A percentile compares a stretch with the other conserved stretches of the same genome.
phyloP scores from a whole-genome alignment of 108 stramenopile species.

The Ochromonas danica region DNA sequence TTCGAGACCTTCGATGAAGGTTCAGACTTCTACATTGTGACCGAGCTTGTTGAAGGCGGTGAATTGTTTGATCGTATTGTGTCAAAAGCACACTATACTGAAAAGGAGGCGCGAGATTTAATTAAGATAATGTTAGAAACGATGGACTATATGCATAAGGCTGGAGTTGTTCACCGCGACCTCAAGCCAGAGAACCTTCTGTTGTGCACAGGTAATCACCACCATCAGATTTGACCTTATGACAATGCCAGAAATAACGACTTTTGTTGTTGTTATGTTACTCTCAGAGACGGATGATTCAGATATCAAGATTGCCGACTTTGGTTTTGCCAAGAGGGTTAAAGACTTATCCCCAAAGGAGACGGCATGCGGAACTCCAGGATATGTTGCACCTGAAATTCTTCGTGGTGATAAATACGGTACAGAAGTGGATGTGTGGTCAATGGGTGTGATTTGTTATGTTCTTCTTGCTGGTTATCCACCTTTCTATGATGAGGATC shows the following conservation, averaged over 20 bases:
- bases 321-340: slow-evolving; percentile 82
- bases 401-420: slow-evolving; percentile 30
- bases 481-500: slow-evolving; percentile 38
- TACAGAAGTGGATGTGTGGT: slow-evolving; percentile 31
- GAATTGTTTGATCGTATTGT: slow-evolving; percentile 34
- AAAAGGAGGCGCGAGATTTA: slow-evolving; percentile 35
- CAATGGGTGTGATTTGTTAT: slow-evolving; percentile 37
- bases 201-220: neutral
- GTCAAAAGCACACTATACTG: slow-evolving; percentile 32
- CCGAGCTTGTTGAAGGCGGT: slow-evolving; percentile 31
- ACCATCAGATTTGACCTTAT: neutral
- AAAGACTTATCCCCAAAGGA: slow-evolving; percentile 21
- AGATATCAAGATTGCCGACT: slow-evolving; percentile 91
- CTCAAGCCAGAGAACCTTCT: slow-evolving; percentile 51
- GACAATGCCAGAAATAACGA: neutral
- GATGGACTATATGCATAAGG: slow-evolving; percentile 29
- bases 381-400: slow-evolving; percentile 52
- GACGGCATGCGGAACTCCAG: slow-evolving; percentile 78
- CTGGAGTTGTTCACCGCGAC: slow-evolving; percentile 39
- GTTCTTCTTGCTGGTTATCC: slow-evolving; percentile 32
- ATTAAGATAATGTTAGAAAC: slow-evolving; percentile 33
- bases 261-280: slow-evolving; percentile 4
- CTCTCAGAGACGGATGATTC: slow-evolving; percentile 66
- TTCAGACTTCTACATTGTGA: slow-evolving; percentile 32
- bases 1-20: slow-evolving; percentile 30